Percentiles rank a stretch among this genome's conserved stretches.
These are phyloP conservation scores for Leccinum rimulosum DNA, from an alignment of 768 basidiomycete genomes.

Conservation along the genomic window DNA sequence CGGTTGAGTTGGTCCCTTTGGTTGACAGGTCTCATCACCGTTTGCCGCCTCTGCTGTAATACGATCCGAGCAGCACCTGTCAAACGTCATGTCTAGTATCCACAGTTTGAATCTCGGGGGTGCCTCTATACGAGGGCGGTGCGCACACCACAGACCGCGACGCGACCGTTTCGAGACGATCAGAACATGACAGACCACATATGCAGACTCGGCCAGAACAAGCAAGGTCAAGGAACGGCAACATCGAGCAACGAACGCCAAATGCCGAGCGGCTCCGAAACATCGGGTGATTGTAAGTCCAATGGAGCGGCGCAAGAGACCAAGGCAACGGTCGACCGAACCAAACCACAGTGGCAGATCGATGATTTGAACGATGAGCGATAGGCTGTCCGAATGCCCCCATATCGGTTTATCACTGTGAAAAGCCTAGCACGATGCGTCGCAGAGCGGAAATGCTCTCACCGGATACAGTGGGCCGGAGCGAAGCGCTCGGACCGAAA, in stretches of 20 bases:
- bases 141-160: background rate
- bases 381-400: background rate
- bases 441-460: background rate
- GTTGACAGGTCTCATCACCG: too few species aligned
- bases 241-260: background rate
- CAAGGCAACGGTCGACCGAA: slow-evolving; percentile 1
- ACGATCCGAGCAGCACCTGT: background rate
- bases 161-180: background rate
- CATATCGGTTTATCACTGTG: slow-evolving; percentile 19
- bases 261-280: background rate
- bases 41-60: too few species aligned
- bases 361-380: background rate
- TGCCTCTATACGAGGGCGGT: background rate
- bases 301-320: background rate
- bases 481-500: background rate
- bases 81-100: background rate
- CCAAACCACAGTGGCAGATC: background rate
- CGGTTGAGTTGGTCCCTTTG: too few species aligned
- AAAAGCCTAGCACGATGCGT: background rate
- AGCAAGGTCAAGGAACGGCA: slow-evolving; percentile 5
- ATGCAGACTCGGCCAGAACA: background rate
- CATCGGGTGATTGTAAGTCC: background rate
- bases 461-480: background rate
- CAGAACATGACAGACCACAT: background rate
- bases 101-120: background rate